Conservation (phyloP, 1,284 basidiomycete species). For the Rhodotorula sp. region DNA sequence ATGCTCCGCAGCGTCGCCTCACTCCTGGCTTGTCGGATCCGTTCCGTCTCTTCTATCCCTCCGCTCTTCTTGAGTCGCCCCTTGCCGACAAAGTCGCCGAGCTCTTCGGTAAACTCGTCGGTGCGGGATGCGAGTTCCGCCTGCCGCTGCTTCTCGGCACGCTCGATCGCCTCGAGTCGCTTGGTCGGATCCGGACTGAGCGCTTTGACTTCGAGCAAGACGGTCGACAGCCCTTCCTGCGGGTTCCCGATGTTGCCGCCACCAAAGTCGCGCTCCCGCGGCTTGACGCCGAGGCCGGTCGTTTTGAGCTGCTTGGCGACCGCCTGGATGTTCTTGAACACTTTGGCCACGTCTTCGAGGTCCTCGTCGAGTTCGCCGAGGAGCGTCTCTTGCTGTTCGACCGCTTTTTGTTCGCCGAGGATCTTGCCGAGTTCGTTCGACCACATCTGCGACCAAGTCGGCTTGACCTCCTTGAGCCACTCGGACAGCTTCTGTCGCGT, state of each 20-base stretch:
- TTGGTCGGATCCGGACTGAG: constrained; percentile 72
- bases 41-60: constrained; percentile 84
- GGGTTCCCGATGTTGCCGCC: constrained; percentile 17
- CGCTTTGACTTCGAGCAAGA: constrained; percentile 81
- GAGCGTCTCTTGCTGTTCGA: constrained; percentile 88
- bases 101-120: constrained; percentile 77
- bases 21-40: constrained; percentile 75
- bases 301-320: constrained; percentile 58
- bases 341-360: constrained; percentile 77
- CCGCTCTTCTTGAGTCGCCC: constrained; percentile 91
- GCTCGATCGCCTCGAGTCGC: constrained; percentile 82
- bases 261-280: constrained; percentile 19
- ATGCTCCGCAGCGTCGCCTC: constrained; percentile 82
- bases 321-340: constrained; percentile 82
- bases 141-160: constrained; percentile 72
- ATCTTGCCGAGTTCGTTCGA: constrained; percentile 92
- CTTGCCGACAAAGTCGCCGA: constrained; percentile 74
- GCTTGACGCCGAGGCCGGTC: background rate
- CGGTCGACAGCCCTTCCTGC: constrained; percentile 57
- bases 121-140: constrained; percentile 66
- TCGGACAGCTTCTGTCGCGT: constrained; percentile 76
- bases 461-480: constrained; percentile 85
- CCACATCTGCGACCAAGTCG: constrained; percentile 99
- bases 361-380: constrained; percentile 85
- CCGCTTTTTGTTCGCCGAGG: constrained; percentile 93